These are phyloP conservation scores for Sordaria brevicollis DNA, from an alignment of 495 filamentous ascomycete species.

Conservation along the genomic window DNA sequence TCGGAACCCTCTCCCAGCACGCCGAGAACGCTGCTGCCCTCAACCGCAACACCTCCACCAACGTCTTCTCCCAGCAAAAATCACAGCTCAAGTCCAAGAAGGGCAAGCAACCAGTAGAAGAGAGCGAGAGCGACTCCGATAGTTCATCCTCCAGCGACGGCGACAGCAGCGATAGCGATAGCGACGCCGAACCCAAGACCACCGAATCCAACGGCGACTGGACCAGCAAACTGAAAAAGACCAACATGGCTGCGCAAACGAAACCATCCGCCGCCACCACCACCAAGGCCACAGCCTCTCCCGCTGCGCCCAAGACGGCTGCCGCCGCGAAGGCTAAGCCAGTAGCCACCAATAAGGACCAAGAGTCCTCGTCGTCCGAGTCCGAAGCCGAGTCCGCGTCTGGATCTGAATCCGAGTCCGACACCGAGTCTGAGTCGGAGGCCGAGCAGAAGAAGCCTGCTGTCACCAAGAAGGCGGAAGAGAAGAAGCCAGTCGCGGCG, in stretches of 20 bases:
- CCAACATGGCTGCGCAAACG: neutral
- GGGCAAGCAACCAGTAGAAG: slow-evolving; percentile 8
- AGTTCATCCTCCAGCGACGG: slow-evolving; percentile 10
- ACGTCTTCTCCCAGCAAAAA: slow-evolving; percentile 9
- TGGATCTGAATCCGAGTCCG: slow-evolving; percentile 17
- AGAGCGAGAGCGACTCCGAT: slow-evolving; percentile 6
- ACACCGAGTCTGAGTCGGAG: slow-evolving; percentile 6
- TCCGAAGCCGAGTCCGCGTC: slow-evolving; percentile 12
- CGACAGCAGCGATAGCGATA: slow-evolving; percentile 20
- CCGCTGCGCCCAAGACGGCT: slow-evolving; percentile 1
- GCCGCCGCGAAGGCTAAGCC: slow-evolving; percentile 5
- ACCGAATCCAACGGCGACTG: neutral
- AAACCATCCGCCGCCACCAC: too few species aligned
- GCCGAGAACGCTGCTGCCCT: slow-evolving; percentile 16
- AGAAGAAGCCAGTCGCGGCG: slow-evolving; percentile 2
- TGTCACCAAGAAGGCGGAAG: slow-evolving; percentile 1
- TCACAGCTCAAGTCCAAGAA: slow-evolving; percentile 13
- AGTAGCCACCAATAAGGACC: slow-evolving; percentile 4
- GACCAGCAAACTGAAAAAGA: slow-evolving; percentile 7
- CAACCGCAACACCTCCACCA: slow-evolving; percentile 10
- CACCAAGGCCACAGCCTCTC: neutral
- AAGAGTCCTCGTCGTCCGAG: neutral
- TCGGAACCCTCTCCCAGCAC: slow-evolving; percentile 23
- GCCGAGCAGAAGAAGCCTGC: slow-evolving; percentile 2
- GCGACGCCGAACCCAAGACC: slow-evolving; percentile 6